Evolutionary conservation across 352 stramenopile genomes (phyloP).

Genomic region (Pythium biforme): DNA sequence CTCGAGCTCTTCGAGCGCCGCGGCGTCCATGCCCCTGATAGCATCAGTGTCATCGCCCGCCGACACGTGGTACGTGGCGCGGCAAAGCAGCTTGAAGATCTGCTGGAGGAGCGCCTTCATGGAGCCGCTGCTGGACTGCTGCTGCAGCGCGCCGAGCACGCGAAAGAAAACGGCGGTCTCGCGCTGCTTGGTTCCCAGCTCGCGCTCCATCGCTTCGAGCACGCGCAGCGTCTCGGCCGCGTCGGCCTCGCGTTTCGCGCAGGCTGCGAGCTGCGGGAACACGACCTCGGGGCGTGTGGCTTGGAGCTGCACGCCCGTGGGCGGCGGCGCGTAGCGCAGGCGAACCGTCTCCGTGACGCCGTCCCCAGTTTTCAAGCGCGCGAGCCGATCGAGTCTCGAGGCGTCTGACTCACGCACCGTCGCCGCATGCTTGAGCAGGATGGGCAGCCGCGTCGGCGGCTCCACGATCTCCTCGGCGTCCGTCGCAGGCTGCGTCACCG

Average conservation of each 20-base stretch:
- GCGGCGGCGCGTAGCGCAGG: slow-evolving; percentile 13
- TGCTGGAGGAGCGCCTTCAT: slow-evolving; percentile 36
- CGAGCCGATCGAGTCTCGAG: slow-evolving; percentile 3
- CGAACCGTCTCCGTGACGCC: background rate
- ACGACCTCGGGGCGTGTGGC: slow-evolving; percentile 24
- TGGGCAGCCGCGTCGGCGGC: slow-evolving; percentile 3
- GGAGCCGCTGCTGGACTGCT: slow-evolving; percentile 15
- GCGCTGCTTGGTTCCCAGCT: slow-evolving; percentile 14
- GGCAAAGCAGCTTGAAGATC: slow-evolving; percentile 21
- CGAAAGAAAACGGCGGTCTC: slow-evolving; percentile 38
- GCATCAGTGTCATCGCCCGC: background rate
- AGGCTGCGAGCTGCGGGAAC: slow-evolving; percentile 83
- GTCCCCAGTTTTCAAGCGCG: background rate
- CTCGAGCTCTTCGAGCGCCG: slow-evolving; percentile 14
- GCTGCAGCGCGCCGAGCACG: slow-evolving; percentile 28
- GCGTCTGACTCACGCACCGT: slow-evolving; percentile 23
- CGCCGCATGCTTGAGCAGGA: slow-evolving; percentile 9
- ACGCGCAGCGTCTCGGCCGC: slow-evolving; percentile 55
- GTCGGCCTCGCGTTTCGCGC: slow-evolving; percentile 77
- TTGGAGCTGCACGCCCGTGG: background rate
- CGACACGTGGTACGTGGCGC: slow-evolving; percentile 21
- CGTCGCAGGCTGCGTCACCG: too few relatives aligned
- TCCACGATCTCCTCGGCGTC: too few relatives aligned
- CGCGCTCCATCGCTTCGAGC: slow-evolving; percentile 80
- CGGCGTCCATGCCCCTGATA: background rate